These are phyloP conservation scores for Aquilaria malaccensis DNA, from an alignment of 345 rosid species.

Conservation along the genomic window DNA sequence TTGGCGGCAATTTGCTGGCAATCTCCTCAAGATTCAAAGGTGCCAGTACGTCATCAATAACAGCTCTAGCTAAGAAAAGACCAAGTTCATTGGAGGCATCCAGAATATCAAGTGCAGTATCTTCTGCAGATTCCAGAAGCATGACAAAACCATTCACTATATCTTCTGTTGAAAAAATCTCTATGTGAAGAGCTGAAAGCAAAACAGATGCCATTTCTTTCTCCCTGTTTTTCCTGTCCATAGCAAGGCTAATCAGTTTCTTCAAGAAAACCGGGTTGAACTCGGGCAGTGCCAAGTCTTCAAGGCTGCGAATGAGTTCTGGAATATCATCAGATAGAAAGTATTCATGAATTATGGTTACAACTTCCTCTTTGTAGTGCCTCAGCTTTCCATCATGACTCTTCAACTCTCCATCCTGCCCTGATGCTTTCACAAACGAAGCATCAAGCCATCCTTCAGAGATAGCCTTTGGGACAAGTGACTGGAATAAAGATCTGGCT, in stretches of 20 bases:
- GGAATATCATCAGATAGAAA: slow-evolving; percentile 98
- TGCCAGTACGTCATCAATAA: slow-evolving; percentile 88
- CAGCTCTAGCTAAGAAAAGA: slow-evolving; percentile 93
- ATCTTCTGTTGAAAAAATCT: slow-evolving; percentile 89
- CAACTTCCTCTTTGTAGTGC: slow-evolving; percentile 69
- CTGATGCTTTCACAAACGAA: slow-evolving; percentile 35
- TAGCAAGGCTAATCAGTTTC: slow-evolving; percentile 85
- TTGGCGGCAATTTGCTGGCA: slow-evolving; percentile 57
- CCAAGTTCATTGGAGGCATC: slow-evolving; percentile 98
- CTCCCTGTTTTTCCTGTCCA: slow-evolving; percentile 98
- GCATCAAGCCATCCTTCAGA: slow-evolving; percentile 91
- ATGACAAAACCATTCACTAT: slow-evolving; percentile 80
- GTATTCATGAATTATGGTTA: slow-evolving; percentile 85
- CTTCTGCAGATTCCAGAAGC: slow-evolving; percentile 97
- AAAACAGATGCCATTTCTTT: slow-evolving; percentile 99
- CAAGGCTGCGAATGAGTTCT: slow-evolving; percentile 80
- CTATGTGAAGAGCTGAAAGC: slow-evolving; percentile 89
- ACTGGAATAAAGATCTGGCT: slow-evolving; percentile 57
- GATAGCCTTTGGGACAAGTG: slow-evolving; percentile 58
- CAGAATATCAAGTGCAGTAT: slow-evolving; percentile 87
- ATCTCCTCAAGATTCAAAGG: slow-evolving; percentile 93
- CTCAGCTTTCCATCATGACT: slow-evolving; percentile 46
- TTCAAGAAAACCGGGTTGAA: slow-evolving; percentile 78
- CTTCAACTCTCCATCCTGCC: slow-evolving; percentile 32
- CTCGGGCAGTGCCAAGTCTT: slow-evolving; percentile 71